These are phyloP conservation scores for Sanghuangporus baumii DNA, from an alignment of 1,284 basidiomycete genomes.

Conservation along the genomic window DNA sequence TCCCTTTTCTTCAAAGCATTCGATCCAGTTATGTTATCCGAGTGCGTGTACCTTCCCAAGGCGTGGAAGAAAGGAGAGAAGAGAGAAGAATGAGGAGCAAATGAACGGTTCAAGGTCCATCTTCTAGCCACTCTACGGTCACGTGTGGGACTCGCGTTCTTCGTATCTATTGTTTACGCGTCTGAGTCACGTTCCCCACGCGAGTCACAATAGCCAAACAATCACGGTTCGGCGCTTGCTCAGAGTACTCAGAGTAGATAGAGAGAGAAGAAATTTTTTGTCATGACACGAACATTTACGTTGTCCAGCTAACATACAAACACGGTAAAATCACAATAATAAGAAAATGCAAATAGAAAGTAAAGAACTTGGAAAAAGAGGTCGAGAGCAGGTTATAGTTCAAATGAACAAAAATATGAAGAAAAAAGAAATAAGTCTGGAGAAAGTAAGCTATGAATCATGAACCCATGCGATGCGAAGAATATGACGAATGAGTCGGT, in stretches of 20 bases:
- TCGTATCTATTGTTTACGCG: neutral
- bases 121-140: neutral
- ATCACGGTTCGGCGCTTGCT: neutral
- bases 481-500: neutral
- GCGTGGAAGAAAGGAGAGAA: neutral
- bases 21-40: neutral
- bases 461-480: neutral
- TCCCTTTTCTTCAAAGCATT: neutral
- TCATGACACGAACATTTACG: neutral
- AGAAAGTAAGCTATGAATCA: neutral
- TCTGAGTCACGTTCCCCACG: neutral
- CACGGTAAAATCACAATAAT: neutral
- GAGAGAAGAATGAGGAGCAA: neutral
- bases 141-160: neutral
- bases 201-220: neutral
- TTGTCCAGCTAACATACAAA: conserved; percentile 4
- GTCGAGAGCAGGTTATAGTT: neutral
- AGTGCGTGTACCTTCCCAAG: too few relatives aligned
- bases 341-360: neutral
- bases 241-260: too few relatives aligned
- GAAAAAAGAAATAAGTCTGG: neutral
- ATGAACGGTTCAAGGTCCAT: neutral
- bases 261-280: neutral
- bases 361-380: neutral
- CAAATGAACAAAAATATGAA: neutral